Evolutionary conservation across 2,329 filamentous ascomycete species (phyloP), one percentile per base, ranked within the genome.

Genomic region (Trichoderma sp.): DNA sequence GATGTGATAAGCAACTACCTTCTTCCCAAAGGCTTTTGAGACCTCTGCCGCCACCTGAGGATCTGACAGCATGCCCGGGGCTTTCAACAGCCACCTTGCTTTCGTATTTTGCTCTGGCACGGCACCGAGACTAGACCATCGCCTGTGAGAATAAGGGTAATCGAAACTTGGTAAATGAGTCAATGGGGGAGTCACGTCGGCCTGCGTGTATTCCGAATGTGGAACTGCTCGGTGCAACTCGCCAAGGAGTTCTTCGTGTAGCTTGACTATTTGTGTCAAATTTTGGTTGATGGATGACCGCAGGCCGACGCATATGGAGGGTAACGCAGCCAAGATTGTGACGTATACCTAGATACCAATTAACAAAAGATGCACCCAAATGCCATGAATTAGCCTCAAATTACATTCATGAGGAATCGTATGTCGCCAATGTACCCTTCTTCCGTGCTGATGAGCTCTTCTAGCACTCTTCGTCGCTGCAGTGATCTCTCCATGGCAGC

Each of bases 361-460:
- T 82, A 77, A 82, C 60, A 83, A 76, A 41, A 18, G 16, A 9
- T 63, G 4, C 3, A 12, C 14, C 3, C 11, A 1, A 16, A 3
- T 3, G 9, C 9, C 8, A 4, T 1, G 21, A 3, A 35, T 2
- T 14, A 8, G 4, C 1, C 5, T 50, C 16, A 56, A 80, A 91
- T 81, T 85, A 96, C 95, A 84, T 97, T 95, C 82, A 93, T 93
- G 76, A 98, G 87, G 78, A 97, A 95, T 79, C 94, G 94, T 75
- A 98, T 84, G 80, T 98, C 96, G 18, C 92, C 91, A 79, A 98
- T 92, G 82, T 98, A 98, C 80, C 93, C 91, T 82, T 97, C 93
- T 83, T 98, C 97, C 0, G 95, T 97, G 75, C 86, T 89, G 76
- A 98, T 91, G 68, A 98, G 86, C 84, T 98, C 97, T 81, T 97